Evolutionary conservation across 2,329 filamentous ascomycete species (phyloP).

Genomic region (Bipolaris victoriae): DNA sequence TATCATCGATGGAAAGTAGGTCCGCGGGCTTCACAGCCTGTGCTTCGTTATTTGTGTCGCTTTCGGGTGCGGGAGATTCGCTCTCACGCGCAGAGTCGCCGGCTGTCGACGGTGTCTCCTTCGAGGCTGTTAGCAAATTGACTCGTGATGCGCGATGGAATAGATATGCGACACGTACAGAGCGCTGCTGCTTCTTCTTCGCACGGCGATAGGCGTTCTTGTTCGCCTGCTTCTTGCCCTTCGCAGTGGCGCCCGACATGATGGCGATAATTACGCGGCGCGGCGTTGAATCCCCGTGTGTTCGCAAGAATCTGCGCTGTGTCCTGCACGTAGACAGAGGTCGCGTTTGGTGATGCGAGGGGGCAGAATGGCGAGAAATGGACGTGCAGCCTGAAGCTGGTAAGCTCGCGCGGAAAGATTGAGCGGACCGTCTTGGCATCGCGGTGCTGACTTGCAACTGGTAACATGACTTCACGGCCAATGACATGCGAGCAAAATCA

Average conservation of each 20-base stretch:
- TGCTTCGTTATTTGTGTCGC: slow-evolving; percentile 44
- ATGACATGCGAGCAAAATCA: not conserved
- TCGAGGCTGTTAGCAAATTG: slow-evolving; percentile 25
- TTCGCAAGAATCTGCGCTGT: not conserved
- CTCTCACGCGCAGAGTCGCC: slow-evolving; percentile 44
- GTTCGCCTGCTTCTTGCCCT: slow-evolving; percentile 68
- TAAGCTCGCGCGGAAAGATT: slow-evolving; percentile 18
- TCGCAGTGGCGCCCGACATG: slow-evolving; percentile 40
- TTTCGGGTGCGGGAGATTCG: slow-evolving; percentile 47
- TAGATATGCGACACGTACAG: slow-evolving; percentile 49
- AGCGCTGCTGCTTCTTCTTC: slow-evolving; percentile 91
- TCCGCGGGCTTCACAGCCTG: slow-evolving; percentile 56
- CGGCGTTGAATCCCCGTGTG: not conserved
- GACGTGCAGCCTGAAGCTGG: slow-evolving; percentile 11
- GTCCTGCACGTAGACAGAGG: not conserved
- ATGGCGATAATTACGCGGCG: slow-evolving; percentile 21
- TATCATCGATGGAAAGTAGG: slow-evolving; percentile 32
- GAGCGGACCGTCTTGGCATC: slow-evolving; percentile 13
- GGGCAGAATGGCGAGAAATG: slow-evolving; percentile 5
- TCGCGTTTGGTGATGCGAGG: slow-evolving; percentile 6
- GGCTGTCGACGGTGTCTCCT: slow-evolving; percentile 47
- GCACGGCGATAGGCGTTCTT: slow-evolving; percentile 94
- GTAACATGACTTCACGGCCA: not conserved
- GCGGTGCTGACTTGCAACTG: not conserved
- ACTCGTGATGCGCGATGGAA: not conserved